Base-by-base conservation (phyloP, 495 filamentous ascomycete species). In the Elaphomyces granulatus region DNA sequence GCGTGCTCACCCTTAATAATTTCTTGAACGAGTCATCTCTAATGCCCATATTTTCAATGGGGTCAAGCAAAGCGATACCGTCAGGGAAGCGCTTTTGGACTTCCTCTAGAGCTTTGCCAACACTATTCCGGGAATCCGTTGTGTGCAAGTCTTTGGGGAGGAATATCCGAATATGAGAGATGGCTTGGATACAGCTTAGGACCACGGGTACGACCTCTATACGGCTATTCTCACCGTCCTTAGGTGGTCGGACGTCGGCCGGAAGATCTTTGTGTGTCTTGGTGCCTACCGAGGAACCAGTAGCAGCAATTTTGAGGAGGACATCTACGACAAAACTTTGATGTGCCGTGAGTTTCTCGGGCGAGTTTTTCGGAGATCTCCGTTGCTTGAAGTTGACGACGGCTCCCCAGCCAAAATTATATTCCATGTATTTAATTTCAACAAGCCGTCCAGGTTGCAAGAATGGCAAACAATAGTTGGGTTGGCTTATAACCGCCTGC, bases 11-110 rank as follows among this genome's bases (percentile, higher is more conserved):
- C 47, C 88, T 75, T 8, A 95, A 75, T 2, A 90, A 72, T 51
- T 84, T 83, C 67, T 93, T 95, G 64, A 96, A 96, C 0, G 74
- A 76, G 3, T 90, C 83, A 54, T 96, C 90, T 12, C 66, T 78
- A 54, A 98, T 95, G 10, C 71, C 65, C 90, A 96, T 95, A 51
- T 92, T 82, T 52, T 96, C 87, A 37, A 98, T 76, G 0, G 90
- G 92, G 54, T 98, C 90, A 20, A 96, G 56, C 4, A 86, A 58
- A 9, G 90, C 77, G 37, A 96, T 60, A 2, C 90, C 90, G 56
- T 96, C 92, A n/a, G 84, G 82, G 61, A 98, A 94, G 26, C 92
- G 77, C 44, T 70, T 73, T 47, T 78, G 68, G 3, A 88, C 75
- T 51, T 95, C 87, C 20, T 75, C 72, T 18, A 95, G 48, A 8